phyloP scores from a whole-genome alignment of 306 rosid genomes.

The Lablab purpureus region DNA sequence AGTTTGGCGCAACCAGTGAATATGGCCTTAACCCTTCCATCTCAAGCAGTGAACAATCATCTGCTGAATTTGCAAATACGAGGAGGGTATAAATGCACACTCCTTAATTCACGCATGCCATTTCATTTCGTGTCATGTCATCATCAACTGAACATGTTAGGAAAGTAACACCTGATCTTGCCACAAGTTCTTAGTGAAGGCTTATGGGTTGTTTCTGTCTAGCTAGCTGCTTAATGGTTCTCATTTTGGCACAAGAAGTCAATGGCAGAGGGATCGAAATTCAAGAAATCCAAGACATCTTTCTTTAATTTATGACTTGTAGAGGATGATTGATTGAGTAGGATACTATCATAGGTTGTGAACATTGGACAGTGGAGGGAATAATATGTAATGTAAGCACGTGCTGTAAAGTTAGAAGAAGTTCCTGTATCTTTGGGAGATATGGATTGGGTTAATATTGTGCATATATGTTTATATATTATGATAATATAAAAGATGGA shows the following conservation, averaged over 20 bases:
- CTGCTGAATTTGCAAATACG: constrained; percentile 35
- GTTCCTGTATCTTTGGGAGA: neutral
- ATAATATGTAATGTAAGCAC: neutral
- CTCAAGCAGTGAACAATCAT: constrained; percentile 59
- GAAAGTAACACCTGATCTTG: constrained; percentile 3
- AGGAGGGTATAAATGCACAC: constrained; percentile 7
- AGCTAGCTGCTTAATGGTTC: neutral
- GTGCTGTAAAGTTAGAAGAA: neutral
- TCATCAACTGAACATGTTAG: neutral
- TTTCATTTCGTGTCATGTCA: neutral
- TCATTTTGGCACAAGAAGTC: no score
- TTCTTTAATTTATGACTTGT: constrained; percentile 1
- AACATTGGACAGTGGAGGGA: neutral
- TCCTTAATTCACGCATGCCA: constrained; percentile 18
- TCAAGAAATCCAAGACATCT: neutral
- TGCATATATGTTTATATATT: neutral
- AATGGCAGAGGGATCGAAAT: no score
- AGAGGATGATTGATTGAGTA: neutral
- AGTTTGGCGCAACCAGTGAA: constrained; percentile 68
- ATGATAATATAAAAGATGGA: neutral
- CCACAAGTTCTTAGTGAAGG: neutral
- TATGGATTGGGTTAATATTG: neutral
- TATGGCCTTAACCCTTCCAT: constrained; percentile 69
- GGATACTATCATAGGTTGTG: neutral
- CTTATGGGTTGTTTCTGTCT: neutral